Evolutionary conservation across 2,329 filamentous ascomycete genomes (phyloP).

Genomic region (Cadophora sp.): DNA sequence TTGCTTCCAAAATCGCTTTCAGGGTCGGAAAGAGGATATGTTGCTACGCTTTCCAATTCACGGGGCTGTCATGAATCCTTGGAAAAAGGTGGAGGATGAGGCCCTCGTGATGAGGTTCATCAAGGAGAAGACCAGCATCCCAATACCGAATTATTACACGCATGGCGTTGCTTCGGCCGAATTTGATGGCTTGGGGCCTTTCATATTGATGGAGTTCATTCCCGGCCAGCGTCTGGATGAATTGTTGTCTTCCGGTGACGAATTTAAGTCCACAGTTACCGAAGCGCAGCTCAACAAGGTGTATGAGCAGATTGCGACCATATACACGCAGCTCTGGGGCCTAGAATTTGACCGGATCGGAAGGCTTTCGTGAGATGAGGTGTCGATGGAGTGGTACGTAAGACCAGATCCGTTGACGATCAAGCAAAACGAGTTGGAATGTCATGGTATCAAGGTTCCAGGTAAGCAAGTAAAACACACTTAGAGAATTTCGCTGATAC

Average conservation of each 20-base stretch:
- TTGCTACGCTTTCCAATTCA: slow-evolving; percentile 1
- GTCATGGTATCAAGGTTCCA: slow-evolving; percentile 1
- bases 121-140: slow-evolving; percentile 1
- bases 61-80: neutral
- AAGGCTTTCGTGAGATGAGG: neutral
- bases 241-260: neutral
- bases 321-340: neutral
- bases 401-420: neutral
- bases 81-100: neutral
- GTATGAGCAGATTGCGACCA: neutral
- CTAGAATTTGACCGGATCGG: slow-evolving; percentile 5
- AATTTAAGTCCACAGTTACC: neutral
- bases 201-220: neutral
- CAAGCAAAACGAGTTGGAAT: neutral
- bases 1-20: slow-evolving; percentile 1
- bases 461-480: neutral
- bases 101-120: neutral
- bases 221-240: neutral
- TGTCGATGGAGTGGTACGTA: neutral
- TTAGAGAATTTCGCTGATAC: neutral
- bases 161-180: neutral
- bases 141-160: neutral
- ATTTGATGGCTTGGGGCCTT: neutral
- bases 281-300: neutral
- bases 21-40: neutral